Conservation (phyloP, 2,329 filamentous ascomycete genomes). For the Colletotrichum limetticola region DNA sequence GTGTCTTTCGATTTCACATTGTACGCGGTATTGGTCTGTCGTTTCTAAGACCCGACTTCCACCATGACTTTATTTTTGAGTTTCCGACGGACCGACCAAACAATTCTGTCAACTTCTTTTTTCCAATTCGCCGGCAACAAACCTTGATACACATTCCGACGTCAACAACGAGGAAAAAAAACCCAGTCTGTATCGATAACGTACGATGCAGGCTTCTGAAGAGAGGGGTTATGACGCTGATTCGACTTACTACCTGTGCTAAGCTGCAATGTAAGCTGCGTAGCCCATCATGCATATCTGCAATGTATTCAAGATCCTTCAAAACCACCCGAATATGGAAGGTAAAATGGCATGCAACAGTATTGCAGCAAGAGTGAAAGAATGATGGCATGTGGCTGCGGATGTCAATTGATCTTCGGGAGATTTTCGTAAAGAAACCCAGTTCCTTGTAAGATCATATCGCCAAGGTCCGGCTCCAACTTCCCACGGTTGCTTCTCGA, state of each 20-base stretch:
- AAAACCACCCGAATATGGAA: background rate
- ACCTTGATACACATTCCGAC: background rate
- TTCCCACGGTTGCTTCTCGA: background rate
- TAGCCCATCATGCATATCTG: background rate
- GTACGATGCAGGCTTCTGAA: conserved; percentile 11
- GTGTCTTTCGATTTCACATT: background rate
- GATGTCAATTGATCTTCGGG: background rate
- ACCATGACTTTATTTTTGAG: background rate
- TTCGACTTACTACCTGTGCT: background rate
- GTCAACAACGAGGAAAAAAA: background rate
- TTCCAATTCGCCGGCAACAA: background rate
- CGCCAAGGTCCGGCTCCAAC: conserved; percentile 14
- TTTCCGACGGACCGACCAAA: conserved; percentile 14
- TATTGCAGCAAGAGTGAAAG: no score
- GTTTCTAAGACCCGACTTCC: background rate
- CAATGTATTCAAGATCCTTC: background rate
- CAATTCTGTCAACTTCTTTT: background rate
- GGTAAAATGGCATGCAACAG: no score
- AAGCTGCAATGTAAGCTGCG: no score
- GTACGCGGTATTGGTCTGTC: background rate
- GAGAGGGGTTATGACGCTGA: background rate
- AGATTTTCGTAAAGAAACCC: background rate
- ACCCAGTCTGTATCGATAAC: conserved; percentile 3
- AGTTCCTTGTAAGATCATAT: background rate
- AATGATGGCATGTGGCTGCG: background rate